Evolutionary conservation across 352 stramenopile species (phyloP).

Genomic region (Pythium folliculosum): DNA sequence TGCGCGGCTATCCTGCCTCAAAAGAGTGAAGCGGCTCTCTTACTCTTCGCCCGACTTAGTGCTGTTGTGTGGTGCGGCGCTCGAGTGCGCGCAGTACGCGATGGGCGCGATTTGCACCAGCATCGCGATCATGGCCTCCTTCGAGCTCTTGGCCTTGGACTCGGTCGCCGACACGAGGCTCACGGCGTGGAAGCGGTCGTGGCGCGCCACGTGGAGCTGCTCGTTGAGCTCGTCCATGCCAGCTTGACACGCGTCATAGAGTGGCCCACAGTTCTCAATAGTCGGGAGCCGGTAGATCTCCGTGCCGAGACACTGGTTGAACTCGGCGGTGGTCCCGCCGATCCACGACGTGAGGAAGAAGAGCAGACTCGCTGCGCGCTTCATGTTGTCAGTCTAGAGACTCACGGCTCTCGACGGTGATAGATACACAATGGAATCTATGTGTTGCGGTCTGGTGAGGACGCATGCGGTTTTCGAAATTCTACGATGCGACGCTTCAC

Average conservation of each 20-base stretch:
- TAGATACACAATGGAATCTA: constrained; percentile 1
- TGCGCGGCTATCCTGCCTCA: no score
- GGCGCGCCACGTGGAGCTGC: constrained; percentile 34
- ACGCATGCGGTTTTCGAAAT: constrained; percentile 7
- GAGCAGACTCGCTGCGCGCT: not conserved
- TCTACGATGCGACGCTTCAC: constrained; percentile 11
- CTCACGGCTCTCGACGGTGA: no score
- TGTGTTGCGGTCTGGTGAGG: no score
- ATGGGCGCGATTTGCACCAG: constrained; percentile 57
- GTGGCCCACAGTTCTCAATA: constrained; percentile 34
- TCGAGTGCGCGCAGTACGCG: constrained; percentile 30
- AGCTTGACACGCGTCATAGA: constrained; percentile 49
- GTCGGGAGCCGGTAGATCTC: constrained; percentile 43
- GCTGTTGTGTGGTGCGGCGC: not conserved
- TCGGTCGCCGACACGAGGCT: constrained; percentile 70
- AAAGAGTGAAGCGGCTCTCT: not conserved
- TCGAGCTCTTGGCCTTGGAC: constrained; percentile 37
- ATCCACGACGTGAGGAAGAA: not conserved
- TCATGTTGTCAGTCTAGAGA: constrained; percentile 8
- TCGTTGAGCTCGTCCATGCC: constrained; percentile 57
- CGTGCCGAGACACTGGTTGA: constrained; percentile 60
- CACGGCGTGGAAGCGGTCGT: constrained; percentile 43
- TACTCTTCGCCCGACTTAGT: not conserved
- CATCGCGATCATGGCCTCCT: constrained; percentile 51
- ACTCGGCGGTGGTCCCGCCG: constrained; percentile 12